Base-by-base conservation (phyloP, 2,329 filamentous ascomycete genomes). In the Arthrocladium fulminans region DNA sequence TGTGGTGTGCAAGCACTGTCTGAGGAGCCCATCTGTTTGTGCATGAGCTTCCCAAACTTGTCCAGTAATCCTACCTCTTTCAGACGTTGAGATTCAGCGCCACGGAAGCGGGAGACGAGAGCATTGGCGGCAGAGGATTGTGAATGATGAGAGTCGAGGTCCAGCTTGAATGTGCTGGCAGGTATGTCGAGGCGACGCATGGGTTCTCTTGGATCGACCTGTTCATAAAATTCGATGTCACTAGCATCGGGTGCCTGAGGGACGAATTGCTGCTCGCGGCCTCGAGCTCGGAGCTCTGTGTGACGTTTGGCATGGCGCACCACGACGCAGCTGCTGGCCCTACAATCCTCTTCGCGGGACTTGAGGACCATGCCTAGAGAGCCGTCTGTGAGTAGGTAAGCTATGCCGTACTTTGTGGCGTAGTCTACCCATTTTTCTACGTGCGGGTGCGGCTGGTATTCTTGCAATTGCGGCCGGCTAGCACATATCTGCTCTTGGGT, bases 341-440 rank as follows among this genome's bases (percentile, higher is more conserved):
- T 64, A 1, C 62, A 64, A 45, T 71, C 65, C 45, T 71, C 68
- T 25, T 52, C 53, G 3, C 49, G 51, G 8, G 65, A 68, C 52
- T 71, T 73, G 55, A 74, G 70, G 8, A 73, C 65, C 59, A 71
- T 73, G 3, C 72, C 72, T 19, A 74, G 68, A 27, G 68, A 73
- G 3, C 71, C 70, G 57, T 74, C 71, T 39, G 70, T 68, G n/a
- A 74, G 55, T 6, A 73, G 69, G 53, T 74, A 74, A 4, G 71
- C 72, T 41, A 74, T 73, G 9, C 72, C 72, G 50, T 73, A 73
- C 40, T 71, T 67, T 50, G 73, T 73, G 6, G 72, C 72, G 54
- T 74, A 74, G 53, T 74, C 72, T 17, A 74, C 72, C 72, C 72
- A 74, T 60, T 74, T 74, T 42, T 73, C 69, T 3, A 74, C 71